A percentile compares a stretch with the other conserved stretches of the same genome.
Evolutionary conservation across 2,329 filamentous ascomycete species (phyloP).

Genomic region (Zymoseptoria brevis): DNA sequence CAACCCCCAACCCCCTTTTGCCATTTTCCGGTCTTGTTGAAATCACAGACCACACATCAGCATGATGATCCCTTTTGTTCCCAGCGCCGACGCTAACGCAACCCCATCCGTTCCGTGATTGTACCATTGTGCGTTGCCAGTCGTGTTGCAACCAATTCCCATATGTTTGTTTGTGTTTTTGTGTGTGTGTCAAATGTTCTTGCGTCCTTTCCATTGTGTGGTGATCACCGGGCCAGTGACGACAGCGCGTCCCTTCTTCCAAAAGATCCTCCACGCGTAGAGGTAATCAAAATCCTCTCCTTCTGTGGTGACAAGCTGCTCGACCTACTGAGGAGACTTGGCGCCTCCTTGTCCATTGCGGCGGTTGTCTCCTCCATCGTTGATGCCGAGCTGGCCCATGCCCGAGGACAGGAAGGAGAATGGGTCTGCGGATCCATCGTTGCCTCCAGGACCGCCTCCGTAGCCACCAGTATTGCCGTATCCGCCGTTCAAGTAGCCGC

Average conservation of each 20-base stretch:
- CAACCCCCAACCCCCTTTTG: background rate
- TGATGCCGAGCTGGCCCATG: slow-evolving; percentile 65
- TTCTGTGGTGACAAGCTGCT: background rate
- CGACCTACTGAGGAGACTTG: slow-evolving; percentile 28
- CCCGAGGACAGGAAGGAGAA: slow-evolving; percentile 72
- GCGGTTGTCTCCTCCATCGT: slow-evolving; percentile 40
- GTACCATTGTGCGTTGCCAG: background rate
- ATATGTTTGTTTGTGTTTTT: slow-evolving; percentile 17
- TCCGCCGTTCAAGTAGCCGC: slow-evolving; percentile 58
- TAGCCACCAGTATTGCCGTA: slow-evolving; percentile 14
- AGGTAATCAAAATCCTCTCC: background rate
- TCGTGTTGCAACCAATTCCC: slow-evolving; percentile 18
- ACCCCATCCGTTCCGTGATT: slow-evolving; percentile 1
- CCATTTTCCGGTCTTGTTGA: background rate
- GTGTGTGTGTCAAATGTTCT: slow-evolving; percentile 4
- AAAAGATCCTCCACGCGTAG: background rate
- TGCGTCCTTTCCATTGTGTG: background rate
- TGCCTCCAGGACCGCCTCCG: slow-evolving; percentile 33
- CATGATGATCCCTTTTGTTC: slow-evolving; percentile 9
- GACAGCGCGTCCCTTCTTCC: background rate
- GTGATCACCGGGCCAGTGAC: background rate
- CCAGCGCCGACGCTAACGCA: slow-evolving; percentile 20
- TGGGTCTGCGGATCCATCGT: slow-evolving; percentile 59
- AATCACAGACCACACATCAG: slow-evolving; percentile 7
- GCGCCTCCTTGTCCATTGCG: slow-evolving; percentile 33